Percentiles rank a stretch among this genome's conserved stretches.
Conservation (phyloP, 106 monocot genomes). For the Acorus calamus region DNA sequence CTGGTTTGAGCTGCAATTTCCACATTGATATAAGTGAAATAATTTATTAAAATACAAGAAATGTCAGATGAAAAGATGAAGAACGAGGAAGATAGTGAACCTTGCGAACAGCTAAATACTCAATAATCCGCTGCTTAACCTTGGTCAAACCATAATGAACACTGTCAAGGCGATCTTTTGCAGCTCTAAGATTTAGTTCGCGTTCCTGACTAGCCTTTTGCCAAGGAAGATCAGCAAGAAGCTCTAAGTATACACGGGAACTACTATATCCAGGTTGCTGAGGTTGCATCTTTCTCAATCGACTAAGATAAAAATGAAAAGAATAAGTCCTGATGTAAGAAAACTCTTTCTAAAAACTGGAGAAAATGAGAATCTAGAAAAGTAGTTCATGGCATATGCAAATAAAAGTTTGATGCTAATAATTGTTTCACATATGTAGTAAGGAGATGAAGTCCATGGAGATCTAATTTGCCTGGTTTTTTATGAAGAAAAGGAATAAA, state of each 20-base stretch:
- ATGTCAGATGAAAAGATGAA: not conserved
- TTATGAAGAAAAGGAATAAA: too few species aligned
- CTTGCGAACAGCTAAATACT: conserved; percentile 98
- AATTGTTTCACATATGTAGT: too few species aligned
- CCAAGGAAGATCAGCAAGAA: conserved; percentile 98
- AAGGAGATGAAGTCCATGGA: too few species aligned
- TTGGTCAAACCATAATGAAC: conserved; percentile 91
- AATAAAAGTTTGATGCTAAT: too few species aligned
- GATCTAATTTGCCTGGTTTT: too few species aligned
- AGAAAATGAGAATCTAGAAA: too few species aligned
- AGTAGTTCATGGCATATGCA: too few species aligned
- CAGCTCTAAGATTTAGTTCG: conserved; percentile 78
- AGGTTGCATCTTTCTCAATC: conserved; percentile 95
- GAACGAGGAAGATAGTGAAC: conserved; percentile 13
- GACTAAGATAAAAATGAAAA: conserved; percentile 29
- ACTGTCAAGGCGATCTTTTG: conserved; percentile 79
- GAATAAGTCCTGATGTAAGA: not conserved
- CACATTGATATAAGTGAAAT: conserved; percentile 8
- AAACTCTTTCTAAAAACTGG: not conserved
- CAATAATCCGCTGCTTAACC: conserved; percentile 97
- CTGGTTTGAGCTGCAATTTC: conserved; percentile 91
- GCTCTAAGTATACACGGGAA: conserved; percentile 80
- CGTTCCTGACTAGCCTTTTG: conserved; percentile 86
- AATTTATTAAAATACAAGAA: not conserved
- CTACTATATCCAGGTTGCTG: conserved; percentile 99